Evolutionary conservation across 1,139 yeast genomes (phyloP).

Genomic region (Pichia sp.): DNA sequence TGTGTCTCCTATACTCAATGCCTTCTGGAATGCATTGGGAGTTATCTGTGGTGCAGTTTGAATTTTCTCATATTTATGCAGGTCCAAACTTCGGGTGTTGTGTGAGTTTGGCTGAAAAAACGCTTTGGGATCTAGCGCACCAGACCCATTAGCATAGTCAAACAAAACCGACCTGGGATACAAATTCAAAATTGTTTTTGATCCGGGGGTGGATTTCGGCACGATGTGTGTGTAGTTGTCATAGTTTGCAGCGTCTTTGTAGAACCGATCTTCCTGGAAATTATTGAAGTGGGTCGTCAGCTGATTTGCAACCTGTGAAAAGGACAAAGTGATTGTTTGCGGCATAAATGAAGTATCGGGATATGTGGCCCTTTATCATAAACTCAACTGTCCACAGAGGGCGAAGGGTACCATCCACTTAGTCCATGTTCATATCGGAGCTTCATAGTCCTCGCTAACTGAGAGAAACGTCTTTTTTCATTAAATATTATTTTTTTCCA

Average conservation of each 20-base stretch:
- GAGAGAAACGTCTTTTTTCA: background rate
- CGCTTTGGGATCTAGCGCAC: constrained; percentile 53
- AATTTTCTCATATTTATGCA: constrained; percentile 13
- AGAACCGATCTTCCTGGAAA: constrained; percentile 64
- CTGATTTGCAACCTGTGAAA: constrained; percentile 72
- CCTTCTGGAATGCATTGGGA: constrained; percentile 54
- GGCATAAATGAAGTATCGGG: constrained; percentile 4
- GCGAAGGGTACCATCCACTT: too few relatives aligned
- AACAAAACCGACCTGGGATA: constrained; percentile 76
- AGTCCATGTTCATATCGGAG: too few relatives aligned
- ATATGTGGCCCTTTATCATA: too few relatives aligned
- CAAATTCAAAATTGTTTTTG: constrained; percentile 40
- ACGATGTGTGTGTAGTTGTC: constrained; percentile 9
- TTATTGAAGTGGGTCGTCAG: constrained; percentile 75
- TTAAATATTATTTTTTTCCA: background rate
- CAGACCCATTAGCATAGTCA: constrained; percentile 68
- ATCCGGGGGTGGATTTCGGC: constrained; percentile 7
- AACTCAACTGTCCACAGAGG: too few relatives aligned
- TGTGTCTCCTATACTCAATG: constrained; percentile 44
- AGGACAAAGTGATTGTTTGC: constrained; percentile 51
- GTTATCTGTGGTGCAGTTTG: constrained; percentile 23
- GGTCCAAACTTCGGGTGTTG: background rate
- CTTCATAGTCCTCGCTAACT: background rate
- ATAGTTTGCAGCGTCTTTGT: constrained; percentile 34
- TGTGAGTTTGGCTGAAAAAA: constrained; percentile 35